These are phyloP conservation scores for Decorospora gaudefroyi DNA, from an alignment of 2,329 filamentous ascomycete genomes.

Conservation along the genomic window DNA sequence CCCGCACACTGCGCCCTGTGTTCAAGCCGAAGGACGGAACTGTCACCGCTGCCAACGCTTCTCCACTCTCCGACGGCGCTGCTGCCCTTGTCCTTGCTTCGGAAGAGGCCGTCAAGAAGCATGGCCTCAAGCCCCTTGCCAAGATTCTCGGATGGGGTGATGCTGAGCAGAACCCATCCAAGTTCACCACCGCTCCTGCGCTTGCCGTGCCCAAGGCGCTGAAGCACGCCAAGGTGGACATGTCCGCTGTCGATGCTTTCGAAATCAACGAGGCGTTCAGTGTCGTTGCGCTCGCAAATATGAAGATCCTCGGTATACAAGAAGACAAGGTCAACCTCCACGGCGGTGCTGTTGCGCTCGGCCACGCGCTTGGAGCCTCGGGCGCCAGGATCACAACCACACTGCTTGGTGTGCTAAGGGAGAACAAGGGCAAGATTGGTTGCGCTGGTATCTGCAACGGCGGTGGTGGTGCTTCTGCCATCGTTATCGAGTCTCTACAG, in stretches of 20 bases:
- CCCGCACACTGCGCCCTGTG: conserved; percentile 64
- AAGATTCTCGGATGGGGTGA: conserved; percentile 98
- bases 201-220: conserved; percentile 97
- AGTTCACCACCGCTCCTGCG: conserved; percentile 93
- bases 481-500: conserved; percentile 74
- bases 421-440: conserved; percentile 92
- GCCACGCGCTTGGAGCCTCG: conserved; percentile 90
- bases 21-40: conserved; percentile 86
- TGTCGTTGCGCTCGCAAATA: conserved; percentile 92
- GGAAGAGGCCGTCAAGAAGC: conserved; percentile 89
- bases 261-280: conserved; percentile 99
- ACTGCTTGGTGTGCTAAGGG: conserved; percentile 81
- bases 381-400: conserved; percentile 94
- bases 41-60: conserved; percentile 94
- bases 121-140: conserved; percentile 86
- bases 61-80: conserved; percentile 92
- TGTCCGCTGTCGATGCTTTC: conserved; percentile 83
- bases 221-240: conserved; percentile 84
- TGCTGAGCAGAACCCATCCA: conserved; percentile 85
- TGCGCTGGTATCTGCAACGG: conserved; percentile 97
- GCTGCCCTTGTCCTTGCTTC: conserved; percentile 91
- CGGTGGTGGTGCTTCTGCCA: conserved; percentile 89
- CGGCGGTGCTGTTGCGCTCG: conserved; percentile 92
- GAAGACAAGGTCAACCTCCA: conserved; percentile 93
- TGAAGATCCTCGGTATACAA: conserved; percentile 81